Percentiles rank a stretch among this genome's conserved stretches.
phyloP scores from a whole-genome alignment of 2,329 filamentous ascomycete genomes.

The Colletotrichum chrysophilum region DNA sequence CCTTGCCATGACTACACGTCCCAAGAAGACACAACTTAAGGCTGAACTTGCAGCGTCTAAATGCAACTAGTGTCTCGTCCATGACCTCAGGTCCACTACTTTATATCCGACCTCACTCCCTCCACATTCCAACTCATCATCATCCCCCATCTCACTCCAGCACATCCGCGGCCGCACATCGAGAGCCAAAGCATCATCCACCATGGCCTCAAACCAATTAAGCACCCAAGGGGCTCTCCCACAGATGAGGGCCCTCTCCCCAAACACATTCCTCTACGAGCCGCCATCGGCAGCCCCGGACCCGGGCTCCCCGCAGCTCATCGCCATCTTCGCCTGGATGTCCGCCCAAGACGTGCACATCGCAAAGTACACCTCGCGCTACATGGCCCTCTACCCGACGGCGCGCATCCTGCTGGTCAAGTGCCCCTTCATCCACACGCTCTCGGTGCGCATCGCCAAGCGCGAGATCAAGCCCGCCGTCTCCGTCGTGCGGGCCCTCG shows the following conservation, averaged over 20 bases:
- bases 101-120: slow-evolving; percentile 2
- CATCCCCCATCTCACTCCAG: neutral
- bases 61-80: slow-evolving; percentile 5
- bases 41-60: neutral
- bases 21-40: neutral
- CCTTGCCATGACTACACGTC: slow-evolving; percentile 4
- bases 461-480: slow-evolving; percentile 43
- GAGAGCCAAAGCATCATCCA: neutral
- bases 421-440: slow-evolving; percentile 40
- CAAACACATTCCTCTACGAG: slow-evolving; percentile 39
- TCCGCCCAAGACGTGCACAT: slow-evolving; percentile 54
- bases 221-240: slow-evolving; percentile 29
- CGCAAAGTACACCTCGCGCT: slow-evolving; percentile 53
- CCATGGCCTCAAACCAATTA: slow-evolving; percentile 31
- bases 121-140: neutral
- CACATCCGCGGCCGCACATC: neutral
- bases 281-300: slow-evolving; percentile 23
- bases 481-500: slow-evolving; percentile 39
- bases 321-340: slow-evolving; percentile 57
- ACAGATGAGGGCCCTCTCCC: slow-evolving; percentile 43
- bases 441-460: slow-evolving; percentile 35
- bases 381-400: slow-evolving; percentile 49
- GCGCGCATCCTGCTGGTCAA: slow-evolving; percentile 53
- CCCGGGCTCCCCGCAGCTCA: slow-evolving; percentile 44
- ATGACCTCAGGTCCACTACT: slow-evolving; percentile 1